Conservation (phyloP, 2,329 filamentous ascomycete species). For the Penicillium nordicum region DNA sequence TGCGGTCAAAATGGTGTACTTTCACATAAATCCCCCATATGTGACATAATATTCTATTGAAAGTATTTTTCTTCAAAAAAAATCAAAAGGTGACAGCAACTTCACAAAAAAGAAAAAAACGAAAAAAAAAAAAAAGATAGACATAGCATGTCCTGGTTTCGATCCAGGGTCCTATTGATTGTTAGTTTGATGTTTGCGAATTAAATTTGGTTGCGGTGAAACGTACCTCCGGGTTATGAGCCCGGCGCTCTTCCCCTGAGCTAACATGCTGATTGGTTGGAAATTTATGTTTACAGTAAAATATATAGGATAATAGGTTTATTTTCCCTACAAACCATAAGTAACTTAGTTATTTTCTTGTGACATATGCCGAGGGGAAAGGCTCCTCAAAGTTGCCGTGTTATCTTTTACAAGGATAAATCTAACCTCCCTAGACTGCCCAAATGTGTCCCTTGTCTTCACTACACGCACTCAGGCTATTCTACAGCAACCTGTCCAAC, state of each 20-base stretch:
- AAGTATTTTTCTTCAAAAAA: neutral
- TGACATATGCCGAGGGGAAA: neutral
- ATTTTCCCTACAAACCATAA: too few species aligned
- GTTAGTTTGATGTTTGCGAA: neutral
- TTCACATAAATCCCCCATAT: neutral
- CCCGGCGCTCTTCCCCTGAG: slow-evolving; percentile 48
- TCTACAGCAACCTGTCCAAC: neutral
- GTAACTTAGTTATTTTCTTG: too few species aligned
- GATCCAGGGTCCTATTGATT: neutral
- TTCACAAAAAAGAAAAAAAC: neutral
- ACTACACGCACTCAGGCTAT: neutral
- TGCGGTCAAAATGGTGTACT: neutral
- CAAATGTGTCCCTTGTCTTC: neutral
- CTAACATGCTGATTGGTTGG: slow-evolving; percentile 36
- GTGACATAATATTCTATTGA: neutral
- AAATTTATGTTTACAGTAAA: accelerated
- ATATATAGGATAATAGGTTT: neutral
- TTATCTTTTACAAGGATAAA: neutral
- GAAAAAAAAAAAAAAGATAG: neutral
- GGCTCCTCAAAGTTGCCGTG: neutral
- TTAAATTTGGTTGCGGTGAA: neutral
- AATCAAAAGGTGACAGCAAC: too few species aligned
- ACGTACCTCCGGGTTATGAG: slow-evolving; percentile 45
- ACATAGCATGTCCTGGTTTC: neutral
- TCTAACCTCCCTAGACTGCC: neutral